Evolutionary conservation across 1,139 yeast species (phyloP), one percentile per base, ranked within the genome.

Genomic region (Candida neerlandica): DNA sequence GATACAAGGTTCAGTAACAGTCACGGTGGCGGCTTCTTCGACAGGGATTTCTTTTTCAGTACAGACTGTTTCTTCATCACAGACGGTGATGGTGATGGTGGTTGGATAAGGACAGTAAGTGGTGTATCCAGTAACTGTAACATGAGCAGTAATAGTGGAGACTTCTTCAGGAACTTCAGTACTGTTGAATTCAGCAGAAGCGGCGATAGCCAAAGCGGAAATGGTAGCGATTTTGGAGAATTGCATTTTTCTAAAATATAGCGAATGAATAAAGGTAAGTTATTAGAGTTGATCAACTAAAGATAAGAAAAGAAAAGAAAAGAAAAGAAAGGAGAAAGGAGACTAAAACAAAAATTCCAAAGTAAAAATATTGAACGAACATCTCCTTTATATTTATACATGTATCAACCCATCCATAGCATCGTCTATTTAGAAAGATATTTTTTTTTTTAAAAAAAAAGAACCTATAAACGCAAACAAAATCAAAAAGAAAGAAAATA

Each of bases 71-170:
- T 58, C 47, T 35, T 50, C 46, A 29, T 53, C 57, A 52, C 64
- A 60, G 63, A 69, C 69, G 64, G 71, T 70, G 50, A 69, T 57
- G 51, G 67, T 69, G 46, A 70, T 45, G 46, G 62, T 57, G 52
- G 74, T 69, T 48, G 72, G 58, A 44, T 57, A 64, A 56, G 75
- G 75, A 55, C 75, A 70, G 68, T 67, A 70, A 53, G 74, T 69
- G 60, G 67, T 62, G 63, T 54, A 70, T 57, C 65, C 71, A 52
- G 74, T 69, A 52, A 67, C 66, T 30, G 66, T 70, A 45, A 69
- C 55, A 49, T 67, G 67, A 47, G 71, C 65, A 66, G 75, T 70
- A 61, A 69, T 62, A 55, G 71, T 62, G 51, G 76, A 63, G 53
- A 65, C 69, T 63, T 65, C 58, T 50, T 33, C 58, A 50, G 61